Evolutionary conservation across 345 rosid genomes (phyloP), one percentile per base, ranked within the genome.

Genomic region (Hibiscus mutabilis): DNA sequence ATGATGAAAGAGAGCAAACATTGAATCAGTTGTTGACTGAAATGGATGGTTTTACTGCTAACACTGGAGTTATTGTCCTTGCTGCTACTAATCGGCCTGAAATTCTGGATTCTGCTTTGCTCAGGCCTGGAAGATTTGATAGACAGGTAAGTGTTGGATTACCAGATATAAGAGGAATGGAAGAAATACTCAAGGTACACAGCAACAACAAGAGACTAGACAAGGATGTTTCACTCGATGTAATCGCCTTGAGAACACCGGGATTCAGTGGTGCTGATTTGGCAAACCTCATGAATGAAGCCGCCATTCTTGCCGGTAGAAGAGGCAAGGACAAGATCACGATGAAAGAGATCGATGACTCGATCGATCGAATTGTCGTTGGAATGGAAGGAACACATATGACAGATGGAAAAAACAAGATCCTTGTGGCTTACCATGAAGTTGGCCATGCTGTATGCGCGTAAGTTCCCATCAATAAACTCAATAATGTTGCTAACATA

Each of bases 231-330:
- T 79, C 84, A 27, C 82, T 85, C 2, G 66, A 71, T 72, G 80
- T 87, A 18, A 83, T 87, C 64, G 87, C 95, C 46, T 81, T 81
- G 90, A 84, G 95, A 76, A 89, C 97, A 1, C 89, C 93, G 2
- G 90, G 95, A 76, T 89, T 91, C 60, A 91, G 93, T 42, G 91
- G 97, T 13, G 97, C 93, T 21, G 97, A 91, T 82, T 71, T 91
- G 71, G 92, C 89, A 0, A 91, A 89, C 75, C 85, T 91, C 9
- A 84, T 89, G 91, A 89, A 91, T 66, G 97, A 91, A 75, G 95
- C 91, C 0, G 90, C 96, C 6, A 86, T 91, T 69, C 91, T 91
- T 51, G 86, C 91, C 6, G 90, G 92, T 16, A 76, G 95, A 72
- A 84, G 91, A 79, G 88, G 90, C 79, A 87, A 84, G 77, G 87